Evolutionary conservation across 345 rosid species (phyloP).

Genomic region (Pistacia vera): DNA sequence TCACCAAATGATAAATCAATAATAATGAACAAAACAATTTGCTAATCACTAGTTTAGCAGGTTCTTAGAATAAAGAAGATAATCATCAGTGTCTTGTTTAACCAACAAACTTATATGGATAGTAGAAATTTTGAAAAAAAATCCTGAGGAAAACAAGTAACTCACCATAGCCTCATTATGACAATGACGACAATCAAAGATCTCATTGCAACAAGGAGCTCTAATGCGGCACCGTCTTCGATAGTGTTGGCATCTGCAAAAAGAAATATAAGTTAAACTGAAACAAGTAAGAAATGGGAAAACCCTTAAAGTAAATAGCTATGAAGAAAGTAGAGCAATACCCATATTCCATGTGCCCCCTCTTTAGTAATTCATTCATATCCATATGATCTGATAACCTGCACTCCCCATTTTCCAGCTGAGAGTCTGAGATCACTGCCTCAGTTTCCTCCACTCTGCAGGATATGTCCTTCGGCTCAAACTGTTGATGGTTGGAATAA

Average conservation of each 20-base stretch:
- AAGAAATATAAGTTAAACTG: neutral
- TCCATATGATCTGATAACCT: conserved; percentile 12
- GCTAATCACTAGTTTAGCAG: neutral
- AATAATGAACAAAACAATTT: neutral
- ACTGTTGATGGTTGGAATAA: conserved; percentile 24
- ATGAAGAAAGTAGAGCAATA: conserved; percentile 20
- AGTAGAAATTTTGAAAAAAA: neutral
- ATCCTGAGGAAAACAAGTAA: neutral
- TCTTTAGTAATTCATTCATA: conserved; percentile 32
- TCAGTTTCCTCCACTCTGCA: conserved; percentile 19
- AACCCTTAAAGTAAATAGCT: neutral
- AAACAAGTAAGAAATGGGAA: neutral
- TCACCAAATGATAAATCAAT: neutral
- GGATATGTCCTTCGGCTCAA: conserved; percentile 12
- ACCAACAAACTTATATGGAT: neutral
- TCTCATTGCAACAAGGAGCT: conserved; percentile 88
- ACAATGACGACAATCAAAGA: conserved; percentile 89
- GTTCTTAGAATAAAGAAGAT: neutral
- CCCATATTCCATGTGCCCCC: conserved; percentile 77
- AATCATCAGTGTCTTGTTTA: neutral
- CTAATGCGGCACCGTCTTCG: conserved; percentile 69
- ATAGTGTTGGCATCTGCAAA: conserved; percentile 72
- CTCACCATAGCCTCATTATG: conserved; percentile 76
- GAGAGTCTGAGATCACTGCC: conserved; percentile 14
- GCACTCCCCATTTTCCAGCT: conserved; percentile 24